Percentiles rank a stretch among this genome's conserved stretches.
phyloP scores from a whole-genome alignment of 106 monocot genomes.

The Dioscorea alata region DNA sequence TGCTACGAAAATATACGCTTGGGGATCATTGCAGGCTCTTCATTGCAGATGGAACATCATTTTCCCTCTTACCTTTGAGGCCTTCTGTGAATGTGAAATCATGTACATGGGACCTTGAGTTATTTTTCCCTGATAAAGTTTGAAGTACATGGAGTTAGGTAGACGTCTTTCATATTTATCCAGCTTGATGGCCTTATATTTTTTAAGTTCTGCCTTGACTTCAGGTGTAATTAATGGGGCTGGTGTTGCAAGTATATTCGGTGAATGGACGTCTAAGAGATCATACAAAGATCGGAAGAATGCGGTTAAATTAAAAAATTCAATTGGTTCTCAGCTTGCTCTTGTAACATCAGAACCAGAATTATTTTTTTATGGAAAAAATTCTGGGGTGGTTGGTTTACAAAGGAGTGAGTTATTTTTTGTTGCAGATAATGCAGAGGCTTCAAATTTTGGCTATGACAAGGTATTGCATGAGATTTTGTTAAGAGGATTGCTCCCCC shows the following conservation, averaged over 20 bases:
- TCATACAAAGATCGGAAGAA: slow-evolving; percentile 61
- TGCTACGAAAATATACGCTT: slow-evolving; percentile 78
- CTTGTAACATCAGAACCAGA: slow-evolving; percentile 40
- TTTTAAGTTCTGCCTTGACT: not conserved
- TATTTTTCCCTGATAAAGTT: not conserved
- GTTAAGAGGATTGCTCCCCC: not conserved
- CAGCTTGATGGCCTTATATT: slow-evolving; percentile 1
- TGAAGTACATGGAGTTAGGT: not conserved
- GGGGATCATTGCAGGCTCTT: slow-evolving; percentile 79
- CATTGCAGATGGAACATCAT: slow-evolving; percentile 89
- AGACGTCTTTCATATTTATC: not conserved
- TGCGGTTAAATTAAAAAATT: slow-evolving; percentile 35
- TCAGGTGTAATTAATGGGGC: slow-evolving; percentile 28
- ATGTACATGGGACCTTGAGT: slow-evolving; percentile 19
- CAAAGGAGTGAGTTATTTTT: slow-evolving; percentile 41
- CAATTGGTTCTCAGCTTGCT: slow-evolving; percentile 5
- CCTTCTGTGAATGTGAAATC: slow-evolving; percentile 13
- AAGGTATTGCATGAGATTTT: slow-evolving; percentile 36
- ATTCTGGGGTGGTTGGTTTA: slow-evolving; percentile 77
- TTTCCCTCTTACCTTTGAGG: slow-evolving; percentile 61
- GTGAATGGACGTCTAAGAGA: slow-evolving; percentile 79
- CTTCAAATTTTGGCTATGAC: slow-evolving; percentile 70
- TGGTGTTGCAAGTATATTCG: slow-evolving; percentile 25
- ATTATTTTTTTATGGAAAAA: slow-evolving; percentile 84
- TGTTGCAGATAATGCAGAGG: slow-evolving; percentile 20